Percentiles rank a stretch among this genome's conserved stretches.
These are phyloP conservation scores for Paspalum notatum DNA, from an alignment of 176 grass and related monocot species.

Conservation along the genomic window DNA sequence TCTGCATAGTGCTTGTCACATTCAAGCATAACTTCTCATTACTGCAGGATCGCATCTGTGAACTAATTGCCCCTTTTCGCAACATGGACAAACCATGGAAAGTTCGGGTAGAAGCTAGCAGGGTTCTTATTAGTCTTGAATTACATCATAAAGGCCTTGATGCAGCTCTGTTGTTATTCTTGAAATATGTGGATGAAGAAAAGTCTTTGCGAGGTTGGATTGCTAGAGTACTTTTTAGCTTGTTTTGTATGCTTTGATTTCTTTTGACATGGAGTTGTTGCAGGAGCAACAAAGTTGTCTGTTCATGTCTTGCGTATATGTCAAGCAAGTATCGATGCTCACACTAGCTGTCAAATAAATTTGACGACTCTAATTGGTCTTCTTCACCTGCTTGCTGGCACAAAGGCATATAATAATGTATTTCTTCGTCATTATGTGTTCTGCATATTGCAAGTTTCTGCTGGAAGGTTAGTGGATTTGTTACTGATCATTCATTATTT, in stretches of 20 bases:
- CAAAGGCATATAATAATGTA: slow-evolving; percentile 83
- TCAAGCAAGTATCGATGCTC: slow-evolving; percentile 62
- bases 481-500: slow-evolving; percentile 39
- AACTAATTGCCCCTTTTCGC: slow-evolving; percentile 83
- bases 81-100: slow-evolving; percentile 76
- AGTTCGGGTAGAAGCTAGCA: slow-evolving; percentile 92
- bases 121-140: slow-evolving; percentile 88
- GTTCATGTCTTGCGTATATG: slow-evolving; percentile 82
- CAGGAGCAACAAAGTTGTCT: slow-evolving; percentile 86
- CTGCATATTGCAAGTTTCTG: slow-evolving; percentile 94
- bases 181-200: slow-evolving; percentile 88
- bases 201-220: slow-evolving; percentile 75
- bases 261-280: slow-evolving; percentile 46
- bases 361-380: slow-evolving; percentile 65
- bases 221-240: slow-evolving; percentile 21
- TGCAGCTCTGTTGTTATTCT: slow-evolving; percentile 81
- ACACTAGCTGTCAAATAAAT: slow-evolving; percentile 58
- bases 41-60: slow-evolving; percentile 74
- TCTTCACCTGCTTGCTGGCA: slow-evolving; percentile 71
- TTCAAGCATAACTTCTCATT: slow-evolving; percentile 23
- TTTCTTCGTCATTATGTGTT: slow-evolving; percentile 94
- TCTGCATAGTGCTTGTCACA: slow-evolving; percentile 25
- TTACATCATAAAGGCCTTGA: slow-evolving; percentile 81
- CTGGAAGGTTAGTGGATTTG: slow-evolving; percentile 75
- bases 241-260: slow-evolving; percentile 38